phyloP scores from a whole-genome alignment of 202 grass and related monocot species.

The Panicum hallii region DNA sequence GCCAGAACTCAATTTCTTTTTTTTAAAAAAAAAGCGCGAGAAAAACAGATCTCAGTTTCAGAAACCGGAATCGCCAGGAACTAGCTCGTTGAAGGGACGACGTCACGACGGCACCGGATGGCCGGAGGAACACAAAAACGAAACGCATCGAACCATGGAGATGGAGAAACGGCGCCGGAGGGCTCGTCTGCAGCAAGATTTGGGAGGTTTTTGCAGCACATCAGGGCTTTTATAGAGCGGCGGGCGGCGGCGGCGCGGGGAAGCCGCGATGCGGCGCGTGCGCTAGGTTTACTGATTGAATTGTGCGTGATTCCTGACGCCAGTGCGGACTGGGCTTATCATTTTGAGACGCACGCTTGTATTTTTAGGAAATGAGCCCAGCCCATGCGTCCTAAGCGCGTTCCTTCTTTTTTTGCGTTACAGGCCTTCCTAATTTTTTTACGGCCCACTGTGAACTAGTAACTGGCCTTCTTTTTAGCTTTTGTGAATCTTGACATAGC shows the following conservation, averaged over 20 bases:
- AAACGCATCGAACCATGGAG: background rate
- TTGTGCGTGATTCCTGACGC: background rate
- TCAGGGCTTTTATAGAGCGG: conserved; percentile 17
- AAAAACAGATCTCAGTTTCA: background rate
- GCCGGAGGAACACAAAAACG: background rate
- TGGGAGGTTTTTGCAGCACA: background rate
- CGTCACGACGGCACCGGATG: background rate
- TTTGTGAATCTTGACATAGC: background rate
- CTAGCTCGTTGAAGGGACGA: background rate
- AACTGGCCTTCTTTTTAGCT: background rate
- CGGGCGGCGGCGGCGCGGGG: conserved; percentile 18
- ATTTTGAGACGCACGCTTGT: background rate
- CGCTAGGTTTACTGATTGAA: conserved; percentile 1
- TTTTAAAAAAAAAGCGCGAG: no score
- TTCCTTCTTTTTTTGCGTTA: no score
- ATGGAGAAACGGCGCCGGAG: background rate
- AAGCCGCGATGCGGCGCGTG: background rate
- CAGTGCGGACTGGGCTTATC: background rate
- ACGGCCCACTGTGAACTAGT: no score
- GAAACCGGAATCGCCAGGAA: background rate
- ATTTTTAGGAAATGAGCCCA: no score
- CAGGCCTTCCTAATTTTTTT: no score
- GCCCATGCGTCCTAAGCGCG: no score
- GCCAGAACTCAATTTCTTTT: background rate
- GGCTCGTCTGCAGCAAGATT: background rate